These are phyloP conservation scores for Neonectria faginata DNA, from an alignment of 2,329 filamentous ascomycete genomes.

Conservation along the genomic window DNA sequence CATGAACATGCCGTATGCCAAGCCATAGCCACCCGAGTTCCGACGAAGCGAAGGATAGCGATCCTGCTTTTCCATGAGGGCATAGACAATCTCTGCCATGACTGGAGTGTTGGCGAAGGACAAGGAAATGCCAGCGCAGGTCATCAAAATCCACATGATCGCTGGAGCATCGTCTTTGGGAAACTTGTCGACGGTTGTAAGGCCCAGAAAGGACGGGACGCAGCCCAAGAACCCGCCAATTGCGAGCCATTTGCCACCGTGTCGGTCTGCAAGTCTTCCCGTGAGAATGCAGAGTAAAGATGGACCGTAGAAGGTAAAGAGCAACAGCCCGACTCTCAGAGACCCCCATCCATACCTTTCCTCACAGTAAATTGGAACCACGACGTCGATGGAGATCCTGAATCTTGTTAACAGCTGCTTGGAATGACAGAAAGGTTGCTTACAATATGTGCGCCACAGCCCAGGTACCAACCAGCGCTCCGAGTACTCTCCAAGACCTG, in stretches of 20 bases:
- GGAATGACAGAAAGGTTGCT: not conserved
- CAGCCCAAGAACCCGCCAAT: slow-evolving; percentile 25
- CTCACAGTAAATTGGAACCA: slow-evolving; percentile 27
- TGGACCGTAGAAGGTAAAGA: slow-evolving; percentile 28
- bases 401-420: not conserved
- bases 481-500: slow-evolving; percentile 30
- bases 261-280: slow-evolving; percentile 24
- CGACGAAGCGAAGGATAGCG: slow-evolving; percentile 18
- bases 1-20: slow-evolving; percentile 34
- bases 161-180: slow-evolving; percentile 3
- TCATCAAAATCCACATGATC: slow-evolving; percentile 27
- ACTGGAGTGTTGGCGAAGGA: slow-evolving; percentile 30
- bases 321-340: slow-evolving; percentile 17
- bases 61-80: slow-evolving; percentile 21
- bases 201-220: slow-evolving; percentile 23
- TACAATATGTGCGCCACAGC: slow-evolving; percentile 31
- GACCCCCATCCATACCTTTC: slow-evolving; percentile 16
- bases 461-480: slow-evolving; percentile 29
- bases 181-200: slow-evolving; percentile 18
- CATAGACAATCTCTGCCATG: slow-evolving; percentile 33
- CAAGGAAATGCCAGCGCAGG: slow-evolving; percentile 26
- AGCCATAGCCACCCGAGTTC: slow-evolving; percentile 32
- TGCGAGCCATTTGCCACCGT: slow-evolving; percentile 27
- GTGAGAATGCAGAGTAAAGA: slow-evolving; percentile 27
- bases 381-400: slow-evolving; percentile 30